Evolutionary conservation across 2,329 filamentous ascomycete species (phyloP).

Genomic region (Shiraia sp.): DNA sequence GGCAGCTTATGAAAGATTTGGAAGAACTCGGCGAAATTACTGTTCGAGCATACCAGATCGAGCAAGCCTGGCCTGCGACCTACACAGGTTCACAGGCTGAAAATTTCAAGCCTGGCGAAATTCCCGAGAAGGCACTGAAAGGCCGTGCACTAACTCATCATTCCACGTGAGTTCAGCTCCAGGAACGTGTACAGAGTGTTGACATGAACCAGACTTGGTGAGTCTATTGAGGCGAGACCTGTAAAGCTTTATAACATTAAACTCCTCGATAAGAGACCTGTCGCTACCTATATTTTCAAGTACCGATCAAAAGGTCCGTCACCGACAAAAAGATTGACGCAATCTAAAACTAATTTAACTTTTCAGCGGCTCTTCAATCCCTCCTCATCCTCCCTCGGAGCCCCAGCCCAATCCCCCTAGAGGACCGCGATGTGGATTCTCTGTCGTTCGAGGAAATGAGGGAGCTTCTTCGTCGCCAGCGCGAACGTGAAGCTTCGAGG

Average conservation of each 20-base stretch:
- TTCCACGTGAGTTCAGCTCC: slow-evolving; percentile 6
- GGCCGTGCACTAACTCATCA: slow-evolving; percentile 26
- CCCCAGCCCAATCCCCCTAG: slow-evolving; percentile 25
- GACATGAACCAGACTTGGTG: not conserved
- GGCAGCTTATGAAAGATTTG: no score
- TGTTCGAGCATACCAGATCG: no score
- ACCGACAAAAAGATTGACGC: no score
- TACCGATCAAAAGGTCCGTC: slow-evolving; percentile 21
- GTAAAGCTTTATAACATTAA: not conserved
- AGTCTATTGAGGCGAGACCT: not conserved
- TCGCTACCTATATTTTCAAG: slow-evolving; percentile 23
- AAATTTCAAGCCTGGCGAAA: no score
- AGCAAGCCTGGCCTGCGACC: no score
- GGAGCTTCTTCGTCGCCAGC: slow-evolving; percentile 19
- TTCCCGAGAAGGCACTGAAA: no score
- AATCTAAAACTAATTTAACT: not conserved
- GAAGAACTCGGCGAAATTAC: no score
- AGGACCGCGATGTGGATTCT: slow-evolving; percentile 15
- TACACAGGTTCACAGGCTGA: no score
- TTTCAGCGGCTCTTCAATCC: slow-evolving; percentile 30
- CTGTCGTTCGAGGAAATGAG: slow-evolving; percentile 19
- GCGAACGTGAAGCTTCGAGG: slow-evolving; percentile 4
- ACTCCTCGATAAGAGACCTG: slow-evolving; percentile 4
- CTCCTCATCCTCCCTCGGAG: slow-evolving; percentile 37
- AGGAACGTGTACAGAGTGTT: no score